Conservation (phyloP, 805 yeast species). For the Yamadazyma akitaensis region DNA sequence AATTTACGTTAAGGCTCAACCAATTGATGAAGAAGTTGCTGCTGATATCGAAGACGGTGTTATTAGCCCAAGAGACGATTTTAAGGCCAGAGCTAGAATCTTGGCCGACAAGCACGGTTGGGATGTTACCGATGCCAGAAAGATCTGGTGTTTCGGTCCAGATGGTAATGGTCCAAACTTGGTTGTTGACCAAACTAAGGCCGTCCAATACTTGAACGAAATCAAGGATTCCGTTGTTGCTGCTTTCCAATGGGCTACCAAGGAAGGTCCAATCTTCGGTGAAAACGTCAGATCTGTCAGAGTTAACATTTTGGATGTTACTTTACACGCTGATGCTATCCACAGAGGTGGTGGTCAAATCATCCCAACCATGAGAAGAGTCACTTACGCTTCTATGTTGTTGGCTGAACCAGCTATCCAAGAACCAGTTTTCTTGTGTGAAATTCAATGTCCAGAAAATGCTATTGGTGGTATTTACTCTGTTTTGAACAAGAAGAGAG, state of each 20-base stretch:
- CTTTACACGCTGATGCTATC: conserved; percentile 99
- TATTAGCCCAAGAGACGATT: conserved; percentile 92
- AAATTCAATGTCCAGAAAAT: conserved; percentile 98
- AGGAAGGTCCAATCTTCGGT: conserved; percentile 98
- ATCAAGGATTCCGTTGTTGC: conserved; percentile 99
- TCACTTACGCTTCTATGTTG: conserved; percentile 95
- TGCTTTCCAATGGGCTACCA: conserved; percentile 99
- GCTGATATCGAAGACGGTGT: conserved; percentile 90
- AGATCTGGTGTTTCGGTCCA: conserved; percentile 99
- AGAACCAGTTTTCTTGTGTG: conserved; percentile 99
- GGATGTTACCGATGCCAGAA: conserved; percentile 99
- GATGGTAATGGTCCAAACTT: conserved; percentile 98
- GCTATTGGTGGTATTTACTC: conserved; percentile 99
- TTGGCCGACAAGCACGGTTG: conserved; percentile 99
- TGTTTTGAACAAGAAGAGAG: conserved; percentile 98
- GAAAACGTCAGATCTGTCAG: conserved; percentile 95
- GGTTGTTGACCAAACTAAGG: conserved; percentile 99
- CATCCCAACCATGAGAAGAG: conserved; percentile 99
- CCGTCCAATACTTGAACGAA: conserved; percentile 97
- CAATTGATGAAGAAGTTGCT: conserved; percentile 90
- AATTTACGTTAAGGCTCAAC: conserved; percentile 96
- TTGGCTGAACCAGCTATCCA: conserved; percentile 98
- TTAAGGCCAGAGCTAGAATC: conserved; percentile 98
- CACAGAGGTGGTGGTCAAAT: conserved; percentile 99
- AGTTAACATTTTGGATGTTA: conserved; percentile 97